Conservation (phyloP, 805 yeast genomes). For the Debaryomyces prosopidis region DNA sequence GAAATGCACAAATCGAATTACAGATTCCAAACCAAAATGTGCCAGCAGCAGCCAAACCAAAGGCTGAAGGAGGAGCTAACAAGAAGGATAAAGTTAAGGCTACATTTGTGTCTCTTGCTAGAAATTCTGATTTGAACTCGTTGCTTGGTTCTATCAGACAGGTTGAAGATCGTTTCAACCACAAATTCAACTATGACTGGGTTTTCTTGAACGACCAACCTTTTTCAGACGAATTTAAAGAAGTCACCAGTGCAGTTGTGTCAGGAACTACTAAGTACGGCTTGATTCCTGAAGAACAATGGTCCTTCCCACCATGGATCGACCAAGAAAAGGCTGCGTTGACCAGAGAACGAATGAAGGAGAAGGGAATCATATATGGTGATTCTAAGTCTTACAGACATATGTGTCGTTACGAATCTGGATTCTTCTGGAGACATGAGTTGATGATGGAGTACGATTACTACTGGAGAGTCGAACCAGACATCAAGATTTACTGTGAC, state of each 20-base stretch:
- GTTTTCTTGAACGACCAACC: constrained; percentile 85
- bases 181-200: constrained; percentile 84
- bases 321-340: constrained; percentile 68
- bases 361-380: constrained; percentile 63
- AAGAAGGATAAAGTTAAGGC: constrained; percentile 24
- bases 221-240: constrained; percentile 77
- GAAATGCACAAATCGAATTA: background rate
- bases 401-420: constrained; percentile 89
- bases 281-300: constrained; percentile 73
- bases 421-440: constrained; percentile 80
- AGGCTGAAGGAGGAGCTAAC: background rate
- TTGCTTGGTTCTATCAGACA: constrained; percentile 66
- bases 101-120: constrained; percentile 73
- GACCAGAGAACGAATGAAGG: constrained; percentile 57
- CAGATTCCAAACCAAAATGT: background rate
- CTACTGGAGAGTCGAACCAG: constrained; percentile 95
- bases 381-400: constrained; percentile 73
- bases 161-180: constrained; percentile 86
- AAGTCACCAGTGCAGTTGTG: constrained; percentile 60
- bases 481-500: constrained; percentile 76
- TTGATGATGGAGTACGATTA: constrained; percentile 72
- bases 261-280: constrained; percentile 81
- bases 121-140: constrained; percentile 66
- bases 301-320: constrained; percentile 84
- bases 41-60: constrained; percentile 7